Conservation (phyloP, 768 basidiomycete genomes). For the Xerocomellus chrysenteron region DNA sequence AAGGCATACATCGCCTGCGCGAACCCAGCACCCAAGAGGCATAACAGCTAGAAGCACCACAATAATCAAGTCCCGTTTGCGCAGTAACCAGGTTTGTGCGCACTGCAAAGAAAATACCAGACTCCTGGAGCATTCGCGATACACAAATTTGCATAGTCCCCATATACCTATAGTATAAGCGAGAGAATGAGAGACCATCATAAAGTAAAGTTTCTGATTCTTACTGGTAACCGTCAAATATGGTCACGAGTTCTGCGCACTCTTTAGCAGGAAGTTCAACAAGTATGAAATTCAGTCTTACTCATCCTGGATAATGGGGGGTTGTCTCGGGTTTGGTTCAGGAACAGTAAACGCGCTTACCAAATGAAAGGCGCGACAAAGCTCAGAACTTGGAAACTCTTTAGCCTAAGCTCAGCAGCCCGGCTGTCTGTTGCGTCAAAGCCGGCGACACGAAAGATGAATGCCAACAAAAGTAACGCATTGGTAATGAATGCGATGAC, state of each 20-base stretch:
- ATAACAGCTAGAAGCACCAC: slow-evolving; percentile 57
- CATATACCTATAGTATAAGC: slow-evolving; percentile 55
- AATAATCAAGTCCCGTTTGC: neutral
- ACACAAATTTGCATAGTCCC: slow-evolving; percentile 95
- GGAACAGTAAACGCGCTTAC: slow-evolving; percentile 40
- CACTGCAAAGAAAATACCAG: slow-evolving; percentile 89
- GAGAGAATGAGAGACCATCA: neutral
- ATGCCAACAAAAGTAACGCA: slow-evolving; percentile 68
- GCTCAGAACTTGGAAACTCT: slow-evolving; percentile 87
- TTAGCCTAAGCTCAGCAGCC: slow-evolving; percentile 44
- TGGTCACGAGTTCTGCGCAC: slow-evolving; percentile 64
- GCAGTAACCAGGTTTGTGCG: slow-evolving; percentile 16
- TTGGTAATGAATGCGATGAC: slow-evolving; percentile 71
- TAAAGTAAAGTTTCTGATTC: slow-evolving; percentile 11
- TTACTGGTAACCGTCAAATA: slow-evolving; percentile 81
- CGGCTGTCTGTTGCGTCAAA: slow-evolving; percentile 37
- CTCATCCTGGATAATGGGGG: slow-evolving; percentile 64
- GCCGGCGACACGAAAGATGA: slow-evolving; percentile 67
- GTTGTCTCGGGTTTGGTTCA: neutral
- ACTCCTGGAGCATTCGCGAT: slow-evolving; percentile 90
- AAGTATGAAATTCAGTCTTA: slow-evolving; percentile 37
- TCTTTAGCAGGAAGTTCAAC: neutral
- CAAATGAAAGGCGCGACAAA: slow-evolving; percentile 88
- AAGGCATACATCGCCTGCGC: slow-evolving; percentile 84
- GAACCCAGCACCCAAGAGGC: slow-evolving; percentile 82